Percentiles rank a stretch among this genome's conserved stretches.
Evolutionary conservation across 1,284 basidiomycete genomes (phyloP).

Genomic region (Bjerkandera adusta): DNA sequence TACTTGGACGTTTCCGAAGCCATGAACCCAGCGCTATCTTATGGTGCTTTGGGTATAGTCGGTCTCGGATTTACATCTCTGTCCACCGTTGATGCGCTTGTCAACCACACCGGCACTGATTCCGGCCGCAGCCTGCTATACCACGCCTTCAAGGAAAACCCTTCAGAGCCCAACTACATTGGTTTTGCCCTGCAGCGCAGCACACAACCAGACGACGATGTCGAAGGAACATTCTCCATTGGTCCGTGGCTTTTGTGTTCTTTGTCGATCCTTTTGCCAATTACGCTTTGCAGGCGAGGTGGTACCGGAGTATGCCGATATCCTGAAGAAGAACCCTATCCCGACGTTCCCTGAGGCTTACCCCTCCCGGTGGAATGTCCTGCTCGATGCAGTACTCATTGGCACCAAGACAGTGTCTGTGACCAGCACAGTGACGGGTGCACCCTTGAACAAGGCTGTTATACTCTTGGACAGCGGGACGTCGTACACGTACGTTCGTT

Average conservation of each 20-base stretch:
- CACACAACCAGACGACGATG: slow-evolving; percentile 45
- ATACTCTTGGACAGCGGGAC: slow-evolving; percentile 75
- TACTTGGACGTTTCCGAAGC: slow-evolving; percentile 60
- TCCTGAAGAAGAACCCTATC: slow-evolving; percentile 53
- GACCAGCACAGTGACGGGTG: slow-evolving; percentile 51
- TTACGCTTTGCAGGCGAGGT: slow-evolving; percentile 56
- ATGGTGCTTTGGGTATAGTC: slow-evolving; percentile 69
- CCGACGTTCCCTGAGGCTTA: slow-evolving; percentile 64
- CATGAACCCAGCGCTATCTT: slow-evolving; percentile 67
- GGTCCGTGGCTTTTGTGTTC: slow-evolving; percentile 38
- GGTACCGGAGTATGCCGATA: slow-evolving; percentile 55
- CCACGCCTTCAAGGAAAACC: slow-evolving; percentile 70
- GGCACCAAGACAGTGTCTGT: slow-evolving; percentile 46
- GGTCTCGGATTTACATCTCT: slow-evolving; percentile 78
- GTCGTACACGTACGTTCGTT: slow-evolving; percentile 63
- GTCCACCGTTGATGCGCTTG: slow-evolving; percentile 59
- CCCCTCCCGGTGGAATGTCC: slow-evolving; percentile 71
- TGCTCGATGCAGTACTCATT: slow-evolving; percentile 67
- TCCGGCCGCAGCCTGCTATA: slow-evolving; percentile 68
- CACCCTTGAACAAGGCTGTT: slow-evolving; percentile 66
- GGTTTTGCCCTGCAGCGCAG: slow-evolving; percentile 68
- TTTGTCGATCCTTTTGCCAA: not conserved
- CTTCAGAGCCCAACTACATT: slow-evolving; percentile 72
- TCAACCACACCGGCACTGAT: slow-evolving; percentile 55
- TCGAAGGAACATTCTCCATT: slow-evolving; percentile 67